phyloP scores from a whole-genome alignment of 257 asterid genomes.

The Jacaranda mimosifolia region DNA sequence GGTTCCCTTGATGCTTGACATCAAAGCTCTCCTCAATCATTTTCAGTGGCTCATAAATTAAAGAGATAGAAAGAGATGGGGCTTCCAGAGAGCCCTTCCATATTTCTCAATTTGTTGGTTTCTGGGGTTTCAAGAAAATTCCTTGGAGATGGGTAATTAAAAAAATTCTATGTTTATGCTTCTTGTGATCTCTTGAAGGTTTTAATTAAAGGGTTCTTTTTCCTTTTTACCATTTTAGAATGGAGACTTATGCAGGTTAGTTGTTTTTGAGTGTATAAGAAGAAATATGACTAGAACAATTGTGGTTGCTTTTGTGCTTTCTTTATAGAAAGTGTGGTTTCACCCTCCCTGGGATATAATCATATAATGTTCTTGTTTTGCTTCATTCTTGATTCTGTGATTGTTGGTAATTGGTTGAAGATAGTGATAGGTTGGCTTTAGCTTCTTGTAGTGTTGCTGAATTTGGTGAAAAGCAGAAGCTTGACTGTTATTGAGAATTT shows the following conservation, averaged over 20 bases:
- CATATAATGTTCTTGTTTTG: background rate
- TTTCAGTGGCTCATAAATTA: conserved; percentile 49
- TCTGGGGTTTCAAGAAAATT: conserved; percentile 38
- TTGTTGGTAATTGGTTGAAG: background rate
- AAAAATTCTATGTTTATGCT: conserved; percentile 49
- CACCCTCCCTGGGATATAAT: background rate
- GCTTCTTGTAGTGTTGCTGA: conserved; percentile 1
- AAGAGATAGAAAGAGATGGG: conserved; percentile 33
- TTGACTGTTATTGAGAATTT: background rate
- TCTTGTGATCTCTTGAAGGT: conserved; percentile 20
- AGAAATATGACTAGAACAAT: background rate
- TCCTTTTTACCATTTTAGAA: background rate
- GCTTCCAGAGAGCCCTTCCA: conserved; percentile 42
- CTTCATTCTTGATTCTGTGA: conserved; percentile 27
- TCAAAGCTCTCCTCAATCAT: conserved; percentile 75
- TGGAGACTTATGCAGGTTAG: conserved; percentile 13
- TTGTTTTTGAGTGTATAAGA: background rate
- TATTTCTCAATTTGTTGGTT: conserved; percentile 47
- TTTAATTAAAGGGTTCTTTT: conserved; percentile 29
- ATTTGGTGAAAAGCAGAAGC: background rate
- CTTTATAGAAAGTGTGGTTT: conserved; percentile 10
- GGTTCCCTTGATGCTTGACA: conserved; percentile 95
- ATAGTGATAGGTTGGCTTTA: background rate
- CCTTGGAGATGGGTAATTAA: conserved; percentile 40
- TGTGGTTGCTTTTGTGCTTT: conserved; percentile 11